phyloP scores from a whole-genome alignment of 768 basidiomycete genomes.

The Arthromyces matolae region DNA sequence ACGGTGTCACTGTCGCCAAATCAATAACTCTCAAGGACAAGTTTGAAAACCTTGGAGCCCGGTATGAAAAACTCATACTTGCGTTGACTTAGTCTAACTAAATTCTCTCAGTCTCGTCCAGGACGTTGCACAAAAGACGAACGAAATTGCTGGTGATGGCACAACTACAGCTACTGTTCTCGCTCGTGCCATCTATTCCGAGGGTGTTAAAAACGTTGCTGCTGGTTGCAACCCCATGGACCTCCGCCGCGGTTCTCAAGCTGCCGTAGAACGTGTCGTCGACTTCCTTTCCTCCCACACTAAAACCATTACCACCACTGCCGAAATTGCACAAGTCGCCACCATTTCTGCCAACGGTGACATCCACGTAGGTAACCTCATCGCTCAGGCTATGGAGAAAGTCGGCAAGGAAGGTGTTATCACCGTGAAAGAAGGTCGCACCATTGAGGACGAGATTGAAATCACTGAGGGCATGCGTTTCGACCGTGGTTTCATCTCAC shows the following conservation, averaged over 20 bases:
- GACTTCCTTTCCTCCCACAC: slow-evolving; percentile 85
- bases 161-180: slow-evolving; percentile 98
- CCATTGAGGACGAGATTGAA: slow-evolving; percentile 98
- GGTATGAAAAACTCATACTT: slow-evolving; percentile 54
- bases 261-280: slow-evolving; percentile 93
- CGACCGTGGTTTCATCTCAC: slow-evolving; percentile 97
- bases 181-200: slow-evolving; percentile 94
- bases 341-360: slow-evolving; percentile 87
- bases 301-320: slow-evolving; percentile 92
- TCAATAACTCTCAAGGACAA: slow-evolving; percentile 92
- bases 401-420: slow-evolving; percentile 99
- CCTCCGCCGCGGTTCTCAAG: slow-evolving; percentile 95
- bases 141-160: slow-evolving; percentile 95
- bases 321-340: slow-evolving; percentile 98
- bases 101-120: slow-evolving; percentile 67
- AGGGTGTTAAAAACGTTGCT: slow-evolving; percentile 98
- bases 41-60: slow-evolving; percentile 97
- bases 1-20: slow-evolving; percentile 98
- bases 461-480: slow-evolving; percentile 99
- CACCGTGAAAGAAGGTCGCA: slow-evolving; percentile 98
- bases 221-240: slow-evolving; percentile 99
- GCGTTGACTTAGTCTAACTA: not conserved
- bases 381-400: slow-evolving; percentile 99
- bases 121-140: slow-evolving; percentile 95
- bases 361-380: slow-evolving; percentile 86